phyloP scores from a whole-genome alignment of 805 yeast genomes.

The Nematodospora valgi region DNA sequence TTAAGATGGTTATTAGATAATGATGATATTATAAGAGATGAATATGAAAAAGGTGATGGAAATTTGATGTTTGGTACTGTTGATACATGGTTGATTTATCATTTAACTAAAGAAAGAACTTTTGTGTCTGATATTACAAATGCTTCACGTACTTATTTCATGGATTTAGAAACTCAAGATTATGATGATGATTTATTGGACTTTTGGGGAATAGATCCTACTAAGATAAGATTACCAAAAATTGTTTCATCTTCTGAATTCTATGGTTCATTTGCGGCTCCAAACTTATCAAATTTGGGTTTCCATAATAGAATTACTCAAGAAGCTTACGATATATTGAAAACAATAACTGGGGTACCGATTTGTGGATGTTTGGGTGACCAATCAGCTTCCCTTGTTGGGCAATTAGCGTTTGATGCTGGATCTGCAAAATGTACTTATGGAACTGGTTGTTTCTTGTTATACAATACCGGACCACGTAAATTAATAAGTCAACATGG shows the following conservation, averaged over 20 bases:
- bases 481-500: constrained; percentile 76
- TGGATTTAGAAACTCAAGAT: constrained; percentile 72
- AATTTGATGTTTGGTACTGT: constrained; percentile 88
- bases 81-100: constrained; percentile 90
- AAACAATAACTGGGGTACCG: constrained; percentile 58
- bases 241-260: constrained; percentile 75
- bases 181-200: constrained; percentile 74
- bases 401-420: constrained; percentile 78
- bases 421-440: constrained; percentile 94
- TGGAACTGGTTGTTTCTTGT: constrained; percentile 91
- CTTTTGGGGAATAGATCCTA: constrained; percentile 76
- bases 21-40: constrained; percentile 58
- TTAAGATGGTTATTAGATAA: constrained; percentile 87
- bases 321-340: constrained; percentile 49
- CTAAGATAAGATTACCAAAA: constrained; percentile 64
- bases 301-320: constrained; percentile 49
- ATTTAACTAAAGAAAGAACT: constrained; percentile 65
- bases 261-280: constrained; percentile 69
- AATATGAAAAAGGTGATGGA: constrained; percentile 68
- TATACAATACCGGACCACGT: constrained; percentile 78
- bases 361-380: constrained; percentile 91
- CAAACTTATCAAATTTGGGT: constrained; percentile 51
- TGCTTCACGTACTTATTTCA: constrained; percentile 87
- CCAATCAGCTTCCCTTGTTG: constrained; percentile 90
- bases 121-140: constrained; percentile 86